phyloP scores from a whole-genome alignment of 2,329 filamentous ascomycete species.

The Rugonectria rugulosa region DNA sequence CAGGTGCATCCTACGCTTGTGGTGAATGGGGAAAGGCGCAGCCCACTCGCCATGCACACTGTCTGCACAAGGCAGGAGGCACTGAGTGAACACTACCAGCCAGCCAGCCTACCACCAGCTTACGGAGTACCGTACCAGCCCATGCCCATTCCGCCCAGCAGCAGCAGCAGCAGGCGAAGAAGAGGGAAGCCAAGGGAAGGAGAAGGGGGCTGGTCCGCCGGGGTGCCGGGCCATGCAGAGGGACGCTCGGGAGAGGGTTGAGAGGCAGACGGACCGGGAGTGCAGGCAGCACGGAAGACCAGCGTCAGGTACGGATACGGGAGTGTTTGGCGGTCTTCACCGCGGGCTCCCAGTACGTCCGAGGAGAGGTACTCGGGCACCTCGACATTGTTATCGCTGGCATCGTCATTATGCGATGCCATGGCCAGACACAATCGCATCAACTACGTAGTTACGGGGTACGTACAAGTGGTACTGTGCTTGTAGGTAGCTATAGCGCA shows the following conservation, averaged over 20 bases:
- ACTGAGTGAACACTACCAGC: too few species aligned
- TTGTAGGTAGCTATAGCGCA: too few species aligned
- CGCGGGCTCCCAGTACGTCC: too few species aligned
- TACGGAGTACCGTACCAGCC: background rate
- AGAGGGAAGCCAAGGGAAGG: constrained; percentile 5
- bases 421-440: too few species aligned
- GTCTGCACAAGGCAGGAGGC: constrained; percentile 8
- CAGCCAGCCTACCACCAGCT: too few species aligned
- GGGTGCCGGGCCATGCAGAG: constrained; percentile 10
- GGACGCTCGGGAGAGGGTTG: background rate
- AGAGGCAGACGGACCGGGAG: constrained; percentile 5
- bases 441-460: too few species aligned
- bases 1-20: background rate
- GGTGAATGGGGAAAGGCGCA: constrained; percentile 15
- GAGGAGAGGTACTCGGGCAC: background rate
- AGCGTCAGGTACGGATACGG: constrained; percentile 17
- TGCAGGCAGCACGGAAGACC: background rate
- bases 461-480: too few species aligned
- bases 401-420: too few species aligned
- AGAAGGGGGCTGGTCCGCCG: constrained; percentile 9
- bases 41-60: constrained; percentile 3
- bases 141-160: constrained; percentile 3
- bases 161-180: too few species aligned
- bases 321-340: background rate
- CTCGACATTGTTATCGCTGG: background rate